phyloP scores from a whole-genome alignment of 192 early-diverging fungal genomes.

The Umbelopsis sp. region DNA sequence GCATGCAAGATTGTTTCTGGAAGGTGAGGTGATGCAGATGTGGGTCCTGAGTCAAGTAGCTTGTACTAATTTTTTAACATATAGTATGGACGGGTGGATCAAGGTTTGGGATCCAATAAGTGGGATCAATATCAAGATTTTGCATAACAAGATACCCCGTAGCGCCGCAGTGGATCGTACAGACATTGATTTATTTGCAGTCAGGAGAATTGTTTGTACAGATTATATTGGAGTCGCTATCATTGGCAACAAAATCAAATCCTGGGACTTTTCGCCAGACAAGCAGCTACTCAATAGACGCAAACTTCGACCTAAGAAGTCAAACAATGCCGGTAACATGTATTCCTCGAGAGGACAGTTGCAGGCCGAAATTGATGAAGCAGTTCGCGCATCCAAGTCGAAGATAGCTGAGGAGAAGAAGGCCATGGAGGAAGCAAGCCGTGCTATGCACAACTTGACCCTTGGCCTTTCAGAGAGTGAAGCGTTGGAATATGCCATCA shows the following conservation, averaged over 20 bases:
- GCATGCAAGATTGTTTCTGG: slow-evolving; percentile 41
- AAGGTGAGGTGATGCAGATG: background rate
- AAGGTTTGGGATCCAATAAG: slow-evolving; percentile 58
- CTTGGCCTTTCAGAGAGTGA: slow-evolving; percentile 57
- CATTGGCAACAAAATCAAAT: slow-evolving; percentile 50
- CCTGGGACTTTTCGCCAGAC: slow-evolving; percentile 59
- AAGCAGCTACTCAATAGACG: slow-evolving; percentile 31
- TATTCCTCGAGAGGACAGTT: slow-evolving; percentile 13
- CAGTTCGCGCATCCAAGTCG: slow-evolving; percentile 34
- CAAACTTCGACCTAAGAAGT: slow-evolving; percentile 12
- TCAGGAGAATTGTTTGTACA: slow-evolving; percentile 37
- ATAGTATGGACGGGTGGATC: slow-evolving; percentile 58
- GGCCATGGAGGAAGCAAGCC: slow-evolving; percentile 16
- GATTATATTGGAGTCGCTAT: slow-evolving; percentile 48
- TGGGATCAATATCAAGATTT: slow-evolving; percentile 39
- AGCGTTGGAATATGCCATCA: slow-evolving; percentile 56
- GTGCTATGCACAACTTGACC: slow-evolving; percentile 25
- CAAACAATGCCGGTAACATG: slow-evolving; percentile 6
- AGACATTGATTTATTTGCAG: slow-evolving; percentile 32
- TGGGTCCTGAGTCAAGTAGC: background rate
- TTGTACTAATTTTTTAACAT: slow-evolving; percentile 11
- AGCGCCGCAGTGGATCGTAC: slow-evolving; percentile 39
- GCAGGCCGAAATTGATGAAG: slow-evolving; percentile 45
- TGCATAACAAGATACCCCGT: slow-evolving; percentile 30
- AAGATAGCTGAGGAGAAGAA: slow-evolving; percentile 36